Conservation (phyloP, 805 yeast genomes). For the Candida maris region DNA sequence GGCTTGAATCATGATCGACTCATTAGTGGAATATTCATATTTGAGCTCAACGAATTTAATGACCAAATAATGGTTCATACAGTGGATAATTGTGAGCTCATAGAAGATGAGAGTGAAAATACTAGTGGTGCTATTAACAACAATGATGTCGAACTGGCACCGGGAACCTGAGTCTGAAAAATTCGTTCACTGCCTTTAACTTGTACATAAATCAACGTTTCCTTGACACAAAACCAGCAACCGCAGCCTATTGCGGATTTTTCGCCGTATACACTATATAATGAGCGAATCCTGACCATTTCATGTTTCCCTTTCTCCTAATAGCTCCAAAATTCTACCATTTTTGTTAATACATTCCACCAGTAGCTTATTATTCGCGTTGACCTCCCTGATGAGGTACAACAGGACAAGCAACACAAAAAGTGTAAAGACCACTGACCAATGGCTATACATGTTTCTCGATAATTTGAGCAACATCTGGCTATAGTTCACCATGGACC, state of each 20-base stretch:
- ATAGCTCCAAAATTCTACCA: slow-evolving; percentile 1
- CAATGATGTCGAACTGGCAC: slow-evolving; percentile 19
- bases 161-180: slow-evolving; percentile 9
- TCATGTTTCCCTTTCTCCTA: slow-evolving; percentile 1
- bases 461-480: background rate
- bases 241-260: too few relatives aligned
- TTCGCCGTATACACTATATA: too few relatives aligned
- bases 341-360: background rate
- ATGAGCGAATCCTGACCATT: too few relatives aligned
- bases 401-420: slow-evolving; percentile 1
- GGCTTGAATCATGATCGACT: slow-evolving; percentile 34
- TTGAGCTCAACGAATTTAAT: slow-evolving; percentile 58
- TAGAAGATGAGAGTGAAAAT: slow-evolving; percentile 38
- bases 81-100: slow-evolving; percentile 60
- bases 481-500: background rate
- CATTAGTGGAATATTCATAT: slow-evolving; percentile 55
- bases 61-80: slow-evolving; percentile 58
- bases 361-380: background rate
- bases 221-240: too few relatives aligned
- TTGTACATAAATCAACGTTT: background rate
- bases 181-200: background rate
- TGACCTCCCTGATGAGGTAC: slow-evolving; percentile 1
- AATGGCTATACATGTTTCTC: slow-evolving; percentile 1
- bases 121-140: slow-evolving; percentile 4
- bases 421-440: slow-evolving; percentile 2